These are phyloP conservation scores for Colletotrichum limetticola DNA, from an alignment of 2,329 filamentous ascomycete genomes.

Conservation along the genomic window DNA sequence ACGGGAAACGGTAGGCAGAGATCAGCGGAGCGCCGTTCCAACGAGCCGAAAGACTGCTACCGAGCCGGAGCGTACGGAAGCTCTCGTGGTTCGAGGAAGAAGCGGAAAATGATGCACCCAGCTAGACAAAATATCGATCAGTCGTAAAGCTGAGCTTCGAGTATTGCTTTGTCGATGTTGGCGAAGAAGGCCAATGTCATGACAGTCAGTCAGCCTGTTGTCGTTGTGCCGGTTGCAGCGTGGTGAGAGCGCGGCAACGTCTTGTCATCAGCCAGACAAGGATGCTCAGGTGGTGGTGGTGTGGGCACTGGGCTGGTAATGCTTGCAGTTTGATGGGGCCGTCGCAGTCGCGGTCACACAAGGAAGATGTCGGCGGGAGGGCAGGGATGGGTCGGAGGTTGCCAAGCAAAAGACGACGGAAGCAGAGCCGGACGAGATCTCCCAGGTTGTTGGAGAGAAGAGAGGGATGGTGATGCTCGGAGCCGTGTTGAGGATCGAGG, in stretches of 20 bases:
- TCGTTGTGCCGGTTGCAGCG: slow-evolving; percentile 14
- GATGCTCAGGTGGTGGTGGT: slow-evolving; percentile 25
- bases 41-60: neutral
- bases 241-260: slow-evolving; percentile 10
- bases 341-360: slow-evolving; percentile 8
- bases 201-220: slow-evolving; percentile 3
- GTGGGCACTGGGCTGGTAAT: slow-evolving; percentile 22
- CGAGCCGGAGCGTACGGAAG: neutral
- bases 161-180: neutral
- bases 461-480: neutral
- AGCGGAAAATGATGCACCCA: neutral
- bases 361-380: slow-evolving; percentile 5
- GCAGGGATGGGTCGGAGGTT: slow-evolving; percentile 12
- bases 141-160: neutral
- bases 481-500: neutral
- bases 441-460: neutral
- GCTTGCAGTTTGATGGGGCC: slow-evolving; percentile 18
- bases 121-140: neutral
- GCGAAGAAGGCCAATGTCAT: neutral
- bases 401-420: slow-evolving; percentile 19
- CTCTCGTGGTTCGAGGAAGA: neutral
- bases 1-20: slow-evolving; percentile 11
- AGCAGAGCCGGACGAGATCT: neutral
- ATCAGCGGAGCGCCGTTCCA: neutral
- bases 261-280: slow-evolving; percentile 15